Percentiles rank a stretch among this genome's conserved stretches.
Conservation (phyloP, 768 basidiomycete genomes). For the Auriscalpium orientale region DNA sequence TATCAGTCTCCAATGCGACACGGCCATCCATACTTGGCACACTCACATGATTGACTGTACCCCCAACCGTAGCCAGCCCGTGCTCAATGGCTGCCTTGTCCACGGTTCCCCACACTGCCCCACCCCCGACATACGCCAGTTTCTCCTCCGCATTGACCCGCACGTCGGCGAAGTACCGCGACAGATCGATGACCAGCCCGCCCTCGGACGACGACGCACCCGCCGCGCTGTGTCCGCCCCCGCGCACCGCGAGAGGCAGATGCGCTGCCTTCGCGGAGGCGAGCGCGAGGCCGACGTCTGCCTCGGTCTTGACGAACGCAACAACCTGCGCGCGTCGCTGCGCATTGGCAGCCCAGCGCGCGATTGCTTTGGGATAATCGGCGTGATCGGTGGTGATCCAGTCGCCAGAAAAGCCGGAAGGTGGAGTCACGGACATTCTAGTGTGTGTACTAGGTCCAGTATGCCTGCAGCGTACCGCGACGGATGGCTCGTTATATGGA, state of each 20-base stretch:
- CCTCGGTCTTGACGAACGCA: constrained; percentile 33
- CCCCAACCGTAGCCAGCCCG: constrained; percentile 40
- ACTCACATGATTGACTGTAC: constrained; percentile 41
- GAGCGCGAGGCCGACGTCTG: constrained; percentile 33
- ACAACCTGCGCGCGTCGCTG: constrained; percentile 33
- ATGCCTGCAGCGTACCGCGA: too few species aligned
- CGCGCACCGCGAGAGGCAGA: constrained; percentile 33
- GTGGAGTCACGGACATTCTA: background rate
- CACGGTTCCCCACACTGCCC: constrained; percentile 39
- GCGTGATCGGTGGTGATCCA: constrained; percentile 30
- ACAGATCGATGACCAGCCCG: constrained; percentile 46
- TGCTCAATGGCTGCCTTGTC: constrained; percentile 36
- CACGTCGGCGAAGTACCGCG: constrained; percentile 31
- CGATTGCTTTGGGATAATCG: constrained; percentile 32
- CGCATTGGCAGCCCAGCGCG: constrained; percentile 38
- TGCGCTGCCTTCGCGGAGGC: constrained; percentile 26
- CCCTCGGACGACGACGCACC: constrained; percentile 39
- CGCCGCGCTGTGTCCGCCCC: constrained; percentile 40
- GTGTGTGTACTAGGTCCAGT: background rate
- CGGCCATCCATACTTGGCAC: background rate
- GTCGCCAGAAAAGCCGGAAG: constrained; percentile 34
- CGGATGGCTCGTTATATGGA: too few species aligned
- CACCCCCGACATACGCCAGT: constrained; percentile 37
- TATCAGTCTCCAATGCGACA: background rate
- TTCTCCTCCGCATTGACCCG: constrained; percentile 31